Evolutionary conservation across 1,284 basidiomycete species (phyloP).

Genomic region (Apiotrichum sp.): DNA sequence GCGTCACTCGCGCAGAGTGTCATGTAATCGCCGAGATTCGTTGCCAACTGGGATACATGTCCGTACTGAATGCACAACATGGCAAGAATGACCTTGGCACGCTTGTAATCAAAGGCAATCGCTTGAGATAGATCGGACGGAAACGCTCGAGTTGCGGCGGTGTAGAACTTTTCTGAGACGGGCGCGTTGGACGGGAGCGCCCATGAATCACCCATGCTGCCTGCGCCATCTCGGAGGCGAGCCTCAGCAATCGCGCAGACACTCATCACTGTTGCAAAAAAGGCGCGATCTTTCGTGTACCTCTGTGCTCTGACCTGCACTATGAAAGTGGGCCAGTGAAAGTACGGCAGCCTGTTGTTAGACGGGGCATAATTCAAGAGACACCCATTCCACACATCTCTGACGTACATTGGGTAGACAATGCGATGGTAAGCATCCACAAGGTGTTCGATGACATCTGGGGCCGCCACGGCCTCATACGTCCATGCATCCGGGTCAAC

Average conservation of each 20-base stretch:
- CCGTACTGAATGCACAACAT: conserved; percentile 37
- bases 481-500: conserved; percentile 13
- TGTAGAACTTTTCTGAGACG: conserved; percentile 28
- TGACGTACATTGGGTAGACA: conserved; percentile 39
- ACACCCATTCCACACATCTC: no score
- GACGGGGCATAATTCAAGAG: background rate
- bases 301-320: conserved; percentile 19
- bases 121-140: conserved; percentile 22
- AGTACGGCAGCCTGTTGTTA: conserved; percentile 30
- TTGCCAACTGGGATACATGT: conserved; percentile 23
- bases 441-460: conserved; percentile 27
- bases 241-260: conserved; percentile 40
- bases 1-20: conserved; percentile 35
- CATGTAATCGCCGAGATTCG: conserved; percentile 36
- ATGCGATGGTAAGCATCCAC: conserved; percentile 29
- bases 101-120: conserved; percentile 28
- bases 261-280: conserved; percentile 34
- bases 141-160: conserved; percentile 20
- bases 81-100: conserved; percentile 30
- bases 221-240: conserved; percentile 37
- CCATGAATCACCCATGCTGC: background rate
- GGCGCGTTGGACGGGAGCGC: conserved; percentile 8
- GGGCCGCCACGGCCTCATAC: conserved; percentile 28
- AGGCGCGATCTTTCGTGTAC: conserved; percentile 33
- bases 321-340: conserved; percentile 43